Conservation (phyloP, 2,329 filamentous ascomycete genomes). For the Fusarium papillatum region DNA sequence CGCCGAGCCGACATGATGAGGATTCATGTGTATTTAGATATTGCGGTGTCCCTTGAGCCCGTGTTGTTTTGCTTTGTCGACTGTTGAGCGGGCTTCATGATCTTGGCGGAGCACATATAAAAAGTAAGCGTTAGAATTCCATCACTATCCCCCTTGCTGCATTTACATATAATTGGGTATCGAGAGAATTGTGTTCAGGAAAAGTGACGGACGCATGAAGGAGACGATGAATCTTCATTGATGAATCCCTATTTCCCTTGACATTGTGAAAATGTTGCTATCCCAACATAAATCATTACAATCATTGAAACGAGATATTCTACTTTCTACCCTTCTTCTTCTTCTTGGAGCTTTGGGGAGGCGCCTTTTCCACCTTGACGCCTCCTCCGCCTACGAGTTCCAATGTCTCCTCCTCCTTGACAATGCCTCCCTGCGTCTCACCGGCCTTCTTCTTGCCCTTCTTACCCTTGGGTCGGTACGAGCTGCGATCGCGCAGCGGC, state of each 20-base stretch:
- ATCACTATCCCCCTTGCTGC: constrained; percentile 19
- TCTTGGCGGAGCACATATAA: constrained; percentile 32
- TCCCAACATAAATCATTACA: background rate
- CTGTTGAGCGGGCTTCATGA: constrained; percentile 17
- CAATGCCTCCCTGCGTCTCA: constrained; percentile 89
- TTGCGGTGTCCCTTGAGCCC: constrained; percentile 33
- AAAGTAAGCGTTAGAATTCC: constrained; percentile 43
- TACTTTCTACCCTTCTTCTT: constrained; percentile 69
- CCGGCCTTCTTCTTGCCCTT: constrained; percentile 89
- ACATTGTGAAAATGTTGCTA: background rate
- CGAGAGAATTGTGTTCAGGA: background rate
- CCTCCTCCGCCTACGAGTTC: constrained; percentile 75
- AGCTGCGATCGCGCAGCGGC: constrained; percentile 88
- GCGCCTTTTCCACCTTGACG: constrained; percentile 74
- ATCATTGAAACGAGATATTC: constrained; percentile 1
- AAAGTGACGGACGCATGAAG: too few relatives aligned
- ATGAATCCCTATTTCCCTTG: background rate
- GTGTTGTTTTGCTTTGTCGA: constrained; percentile 35
- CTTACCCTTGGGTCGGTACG: constrained; percentile 90
- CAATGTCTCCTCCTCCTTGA: constrained; percentile 79
- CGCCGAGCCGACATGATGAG: constrained; percentile 25
- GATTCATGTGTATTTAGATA: constrained; percentile 44
- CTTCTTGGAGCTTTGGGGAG: constrained; percentile 58
- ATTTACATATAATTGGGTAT: background rate
- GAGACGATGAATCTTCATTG: background rate